Percentiles rank a stretch among this genome's conserved stretches.
Evolutionary conservation across 139 green algal genomes (phyloP).

Genomic region (Chlamydomonas sphaeroides): DNA sequence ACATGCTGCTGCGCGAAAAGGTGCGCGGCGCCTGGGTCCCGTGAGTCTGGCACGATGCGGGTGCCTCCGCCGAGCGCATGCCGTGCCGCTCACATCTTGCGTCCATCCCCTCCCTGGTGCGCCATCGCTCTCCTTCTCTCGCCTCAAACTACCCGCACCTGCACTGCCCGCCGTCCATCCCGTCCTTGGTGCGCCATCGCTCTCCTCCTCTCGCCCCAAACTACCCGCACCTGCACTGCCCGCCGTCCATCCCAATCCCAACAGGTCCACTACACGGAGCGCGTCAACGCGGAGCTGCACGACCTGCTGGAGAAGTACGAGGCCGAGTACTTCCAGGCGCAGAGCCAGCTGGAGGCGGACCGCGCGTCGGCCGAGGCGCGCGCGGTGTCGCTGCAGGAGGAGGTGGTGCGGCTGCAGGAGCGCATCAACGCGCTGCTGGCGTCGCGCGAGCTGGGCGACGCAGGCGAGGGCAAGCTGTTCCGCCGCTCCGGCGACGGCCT

Average conservation of each 20-base stretch:
- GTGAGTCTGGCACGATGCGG: too few relatives aligned
- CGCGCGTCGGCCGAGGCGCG: conserved; percentile 44
- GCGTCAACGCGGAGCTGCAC: conserved; percentile 71
- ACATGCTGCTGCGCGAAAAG: conserved; percentile 68
- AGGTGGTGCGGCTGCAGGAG: conserved; percentile 60
- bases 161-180: too few relatives aligned
- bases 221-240: too few relatives aligned
- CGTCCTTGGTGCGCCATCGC: too few relatives aligned
- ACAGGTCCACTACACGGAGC: conserved; percentile 66
- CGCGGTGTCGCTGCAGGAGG: conserved; percentile 41
- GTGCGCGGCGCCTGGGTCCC: conserved; percentile 17
- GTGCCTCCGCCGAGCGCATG: too few relatives aligned
- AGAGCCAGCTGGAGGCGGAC: conserved; percentile 60
- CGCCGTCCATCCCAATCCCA: neutral
- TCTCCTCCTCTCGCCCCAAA: too few relatives aligned
- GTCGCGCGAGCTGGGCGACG: conserved; percentile 15
- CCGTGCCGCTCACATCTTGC: too few relatives aligned
- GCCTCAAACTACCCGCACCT: too few relatives aligned
- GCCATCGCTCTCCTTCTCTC: too few relatives aligned
- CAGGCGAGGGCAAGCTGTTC: neutral
- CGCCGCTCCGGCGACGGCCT: neutral
- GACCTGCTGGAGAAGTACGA: conserved; percentile 69
- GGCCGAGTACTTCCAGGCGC: conserved; percentile 52
- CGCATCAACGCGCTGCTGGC: conserved; percentile 49
- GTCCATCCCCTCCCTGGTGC: too few relatives aligned